Percentiles rank a stretch among this genome's conserved stretches.
phyloP scores from a whole-genome alignment of 305 asterid species.

The Petunia hybrid region DNA sequence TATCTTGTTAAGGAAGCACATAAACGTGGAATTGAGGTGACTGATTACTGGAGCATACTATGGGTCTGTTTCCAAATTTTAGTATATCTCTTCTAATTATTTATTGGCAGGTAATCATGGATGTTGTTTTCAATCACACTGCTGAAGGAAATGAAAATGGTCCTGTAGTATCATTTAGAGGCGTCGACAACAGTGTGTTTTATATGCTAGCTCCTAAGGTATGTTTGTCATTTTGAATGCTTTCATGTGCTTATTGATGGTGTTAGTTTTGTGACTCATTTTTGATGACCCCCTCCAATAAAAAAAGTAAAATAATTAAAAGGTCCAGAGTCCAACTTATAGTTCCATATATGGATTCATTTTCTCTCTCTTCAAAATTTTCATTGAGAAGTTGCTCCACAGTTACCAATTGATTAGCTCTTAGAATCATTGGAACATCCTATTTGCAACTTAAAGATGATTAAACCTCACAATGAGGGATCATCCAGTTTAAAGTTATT shows the following conservation, averaged over 20 bases:
- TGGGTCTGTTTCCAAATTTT: conserved; percentile 30
- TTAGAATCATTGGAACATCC: not conserved
- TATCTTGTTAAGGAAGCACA: conserved; percentile 95
- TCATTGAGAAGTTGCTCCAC: conserved; percentile 25
- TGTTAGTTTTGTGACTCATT: not conserved
- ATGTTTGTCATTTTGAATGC: conserved; percentile 23
- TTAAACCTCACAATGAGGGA: not conserved
- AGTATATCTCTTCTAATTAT: conserved; percentile 36
- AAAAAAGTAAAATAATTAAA: too few relatives aligned
- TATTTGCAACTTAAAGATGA: not conserved
- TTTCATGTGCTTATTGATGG: not conserved
- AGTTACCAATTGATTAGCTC: not conserved
- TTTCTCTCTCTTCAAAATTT: not conserved
- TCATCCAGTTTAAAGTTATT: conserved; percentile 18
- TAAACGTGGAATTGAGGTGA: conserved; percentile 92
- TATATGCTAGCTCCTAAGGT: conserved; percentile 99
- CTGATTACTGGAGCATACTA: conserved; percentile 30
- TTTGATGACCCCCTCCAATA: not conserved
- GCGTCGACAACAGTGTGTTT: conserved; percentile 89
- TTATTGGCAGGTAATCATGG: conserved; percentile 86
- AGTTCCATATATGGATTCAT: not conserved
- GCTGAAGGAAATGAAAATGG: conserved; percentile 99
- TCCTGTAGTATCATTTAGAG: conserved; percentile 82
- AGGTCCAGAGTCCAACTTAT: not conserved
- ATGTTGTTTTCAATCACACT: conserved; percentile 97